Conservation (phyloP, 1,284 basidiomycete species). For the Ustanciosporium gigantosporum region DNA sequence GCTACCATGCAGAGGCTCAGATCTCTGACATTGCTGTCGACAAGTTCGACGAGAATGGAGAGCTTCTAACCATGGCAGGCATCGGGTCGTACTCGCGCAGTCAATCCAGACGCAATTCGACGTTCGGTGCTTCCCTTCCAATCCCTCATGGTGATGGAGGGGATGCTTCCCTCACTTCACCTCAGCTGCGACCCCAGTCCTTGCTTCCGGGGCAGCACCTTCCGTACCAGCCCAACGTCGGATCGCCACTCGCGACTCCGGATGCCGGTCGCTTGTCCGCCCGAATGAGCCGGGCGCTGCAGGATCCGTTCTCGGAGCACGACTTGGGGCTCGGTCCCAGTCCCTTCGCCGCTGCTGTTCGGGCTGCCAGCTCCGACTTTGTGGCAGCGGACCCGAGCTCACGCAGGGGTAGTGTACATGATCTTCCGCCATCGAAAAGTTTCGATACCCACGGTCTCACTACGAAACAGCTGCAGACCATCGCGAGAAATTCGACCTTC, state of each 20-base stretch:
- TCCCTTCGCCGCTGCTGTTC: slow-evolving; percentile 29
- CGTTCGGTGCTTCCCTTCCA: slow-evolving; percentile 22
- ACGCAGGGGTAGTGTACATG: neutral
- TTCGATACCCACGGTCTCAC: slow-evolving; percentile 32
- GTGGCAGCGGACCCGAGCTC: slow-evolving; percentile 2
- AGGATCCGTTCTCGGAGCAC: slow-evolving; percentile 22
- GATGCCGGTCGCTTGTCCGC: neutral
- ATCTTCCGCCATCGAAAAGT: slow-evolving; percentile 9
- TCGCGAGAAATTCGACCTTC: slow-evolving; percentile 40
- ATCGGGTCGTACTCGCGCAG: slow-evolving; percentile 41
- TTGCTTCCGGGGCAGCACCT: too few species aligned
- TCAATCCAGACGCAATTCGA: slow-evolving; percentile 42
- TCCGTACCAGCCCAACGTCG: too few species aligned
- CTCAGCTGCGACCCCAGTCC: too few species aligned
- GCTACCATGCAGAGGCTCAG: too few species aligned
- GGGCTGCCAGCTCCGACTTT: slow-evolving; percentile 14
- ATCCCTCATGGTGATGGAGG: too few species aligned
- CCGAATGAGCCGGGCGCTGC: slow-evolving; percentile 2
- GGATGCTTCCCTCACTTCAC: too few species aligned
- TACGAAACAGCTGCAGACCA: slow-evolving; percentile 45
- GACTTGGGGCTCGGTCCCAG: slow-evolving; percentile 34
- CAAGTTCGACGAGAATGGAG: neutral
- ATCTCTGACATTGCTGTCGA: neutral
- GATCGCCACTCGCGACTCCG: neutral
- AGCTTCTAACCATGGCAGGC: slow-evolving; percentile 33